A percentile compares a stretch with the other conserved stretches of the same genome.
These are phyloP conservation scores for Tephrocybe sp. DNA, from an alignment of 768 basidiomycete species.

Conservation along the genomic window DNA sequence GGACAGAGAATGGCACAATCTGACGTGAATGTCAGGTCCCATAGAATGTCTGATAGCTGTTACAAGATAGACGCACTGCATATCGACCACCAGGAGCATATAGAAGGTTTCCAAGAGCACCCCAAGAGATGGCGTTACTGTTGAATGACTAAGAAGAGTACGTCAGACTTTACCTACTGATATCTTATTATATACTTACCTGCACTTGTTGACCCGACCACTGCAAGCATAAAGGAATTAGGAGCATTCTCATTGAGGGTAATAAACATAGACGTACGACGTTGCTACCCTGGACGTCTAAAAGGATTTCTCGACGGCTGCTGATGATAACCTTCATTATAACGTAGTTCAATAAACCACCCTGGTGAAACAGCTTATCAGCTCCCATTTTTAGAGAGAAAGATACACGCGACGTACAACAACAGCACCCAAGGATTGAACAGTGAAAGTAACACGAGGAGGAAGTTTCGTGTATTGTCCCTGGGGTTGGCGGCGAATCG, in stretches of 20 bases:
- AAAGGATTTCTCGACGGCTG: conserved; percentile 44
- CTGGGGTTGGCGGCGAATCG: conserved; percentile 1
- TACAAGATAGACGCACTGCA: conserved; percentile 38
- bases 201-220: conserved; percentile 47
- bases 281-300: conserved; percentile 51
- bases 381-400: neutral
- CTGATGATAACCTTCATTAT: conserved; percentile 57
- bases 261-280: conserved; percentile 33
- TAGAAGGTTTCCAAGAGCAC: conserved; percentile 48
- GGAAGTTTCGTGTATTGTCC: conserved; percentile 57
- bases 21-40: conserved; percentile 21
- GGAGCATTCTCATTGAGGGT: neutral
- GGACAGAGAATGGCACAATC: conserved; percentile 44
- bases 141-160: conserved; percentile 28
- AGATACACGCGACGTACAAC: conserved; percentile 45
- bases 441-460: conserved; percentile 60
- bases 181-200: conserved; percentile 9
- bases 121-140: conserved; percentile 56
- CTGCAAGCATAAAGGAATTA: conserved; percentile 19
- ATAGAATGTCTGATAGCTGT: too few species aligned
- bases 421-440: conserved; percentile 55
- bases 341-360: conserved; percentile 42
- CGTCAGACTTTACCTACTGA: neutral
- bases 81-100: conserved; percentile 47
- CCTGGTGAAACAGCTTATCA: conserved; percentile 15